A percentile compares a stretch with the other conserved stretches of the same genome.
Conservation (phyloP, 192 early-diverging fungal genomes). For the Coemansia sp. region DNA sequence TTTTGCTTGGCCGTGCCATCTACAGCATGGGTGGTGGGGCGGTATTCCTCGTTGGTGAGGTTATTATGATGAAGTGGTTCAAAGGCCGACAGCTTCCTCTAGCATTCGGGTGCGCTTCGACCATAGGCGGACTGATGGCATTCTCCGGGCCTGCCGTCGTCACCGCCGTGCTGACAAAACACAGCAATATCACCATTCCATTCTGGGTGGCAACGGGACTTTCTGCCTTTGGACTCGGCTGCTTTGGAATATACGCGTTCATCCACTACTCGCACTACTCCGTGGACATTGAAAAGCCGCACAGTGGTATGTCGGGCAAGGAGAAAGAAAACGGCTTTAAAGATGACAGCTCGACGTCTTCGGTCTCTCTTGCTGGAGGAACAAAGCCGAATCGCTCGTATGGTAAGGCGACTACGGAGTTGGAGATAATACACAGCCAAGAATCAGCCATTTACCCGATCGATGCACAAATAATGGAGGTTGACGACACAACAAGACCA, state of each 20-base stretch:
- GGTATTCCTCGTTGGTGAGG: constrained; percentile 53
- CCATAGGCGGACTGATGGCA: constrained; percentile 45
- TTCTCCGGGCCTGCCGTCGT: constrained; percentile 49
- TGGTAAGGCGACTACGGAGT: constrained; percentile 15
- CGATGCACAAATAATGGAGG: constrained; percentile 8
- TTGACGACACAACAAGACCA: background rate
- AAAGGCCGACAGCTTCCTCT: constrained; percentile 46
- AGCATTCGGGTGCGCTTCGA: constrained; percentile 47
- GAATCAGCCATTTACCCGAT: constrained; percentile 10
- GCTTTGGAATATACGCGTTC: constrained; percentile 53
- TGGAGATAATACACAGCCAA: constrained; percentile 25
- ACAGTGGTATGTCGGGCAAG: background rate
- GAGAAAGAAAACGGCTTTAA: background rate
- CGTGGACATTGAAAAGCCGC: constrained; percentile 19
- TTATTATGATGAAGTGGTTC: constrained; percentile 59
- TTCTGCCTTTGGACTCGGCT: constrained; percentile 52
- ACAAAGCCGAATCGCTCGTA: background rate
- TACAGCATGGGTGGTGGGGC: constrained; percentile 53
- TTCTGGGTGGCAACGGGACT: constrained; percentile 59
- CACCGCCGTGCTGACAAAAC: constrained; percentile 35
- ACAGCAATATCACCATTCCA: constrained; percentile 39
- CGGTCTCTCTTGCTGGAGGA: background rate
- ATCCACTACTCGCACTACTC: constrained; percentile 55
- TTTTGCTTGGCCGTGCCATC: constrained; percentile 49
- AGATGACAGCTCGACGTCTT: background rate